phyloP scores from a whole-genome alignment of 805 yeast species.

The Torulaspora gathmanii region DNA sequence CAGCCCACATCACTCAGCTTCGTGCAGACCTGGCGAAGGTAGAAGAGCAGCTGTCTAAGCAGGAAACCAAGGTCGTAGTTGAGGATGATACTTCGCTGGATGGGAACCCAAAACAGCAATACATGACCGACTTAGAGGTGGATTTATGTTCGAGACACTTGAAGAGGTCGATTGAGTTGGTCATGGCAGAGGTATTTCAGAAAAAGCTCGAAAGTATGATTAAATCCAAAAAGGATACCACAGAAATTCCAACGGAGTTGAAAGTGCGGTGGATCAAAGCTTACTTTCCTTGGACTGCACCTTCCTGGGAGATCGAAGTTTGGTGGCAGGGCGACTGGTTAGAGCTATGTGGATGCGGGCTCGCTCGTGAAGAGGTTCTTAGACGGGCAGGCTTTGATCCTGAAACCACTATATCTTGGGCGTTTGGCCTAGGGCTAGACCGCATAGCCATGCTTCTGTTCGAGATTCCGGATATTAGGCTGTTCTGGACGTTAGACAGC shows the following conservation, averaged over 20 bases:
- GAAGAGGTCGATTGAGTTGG: constrained; percentile 77
- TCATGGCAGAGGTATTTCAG: constrained; percentile 78
- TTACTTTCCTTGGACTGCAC: constrained; percentile 97
- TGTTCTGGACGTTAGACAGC: constrained; percentile 84
- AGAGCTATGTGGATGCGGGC: constrained; percentile 94
- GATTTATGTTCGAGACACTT: constrained; percentile 68
- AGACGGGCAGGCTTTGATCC: constrained; percentile 60
- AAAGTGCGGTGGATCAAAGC: constrained; percentile 93
- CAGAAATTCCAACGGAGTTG: constrained; percentile 54
- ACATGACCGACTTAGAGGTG: constrained; percentile 67
- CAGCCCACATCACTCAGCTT: constrained; percentile 41
- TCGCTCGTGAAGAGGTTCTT: constrained; percentile 74
- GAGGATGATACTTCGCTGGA: constrained; percentile 62
- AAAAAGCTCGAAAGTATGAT: constrained; percentile 29
- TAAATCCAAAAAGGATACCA: constrained; percentile 51
- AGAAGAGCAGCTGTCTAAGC: constrained; percentile 42
- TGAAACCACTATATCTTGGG: constrained; percentile 79
- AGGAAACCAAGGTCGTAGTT: constrained; percentile 54
- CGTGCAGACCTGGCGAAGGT: constrained; percentile 57
- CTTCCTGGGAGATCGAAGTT: constrained; percentile 97
- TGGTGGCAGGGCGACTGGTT: constrained; percentile 99
- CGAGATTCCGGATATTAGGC: constrained; percentile 90
- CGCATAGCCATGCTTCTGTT: constrained; percentile 92
- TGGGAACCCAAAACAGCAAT: constrained; percentile 74
- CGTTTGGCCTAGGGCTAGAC: constrained; percentile 94